Evolutionary conservation across 768 basidiomycete genomes (phyloP).

Genomic region (Podaxis sp.): DNA sequence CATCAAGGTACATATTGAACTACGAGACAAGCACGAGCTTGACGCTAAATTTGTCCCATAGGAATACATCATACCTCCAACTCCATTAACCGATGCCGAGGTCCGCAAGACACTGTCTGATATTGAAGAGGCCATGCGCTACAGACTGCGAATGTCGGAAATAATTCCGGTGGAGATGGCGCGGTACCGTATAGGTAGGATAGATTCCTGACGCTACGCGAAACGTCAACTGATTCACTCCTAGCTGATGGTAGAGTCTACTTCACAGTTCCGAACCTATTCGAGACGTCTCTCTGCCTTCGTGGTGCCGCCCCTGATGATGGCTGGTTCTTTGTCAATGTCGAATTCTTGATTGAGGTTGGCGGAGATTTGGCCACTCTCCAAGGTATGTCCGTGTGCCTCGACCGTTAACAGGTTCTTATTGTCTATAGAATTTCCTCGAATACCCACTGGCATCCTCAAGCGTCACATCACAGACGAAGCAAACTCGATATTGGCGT

Average conservation of each 20-base stretch:
- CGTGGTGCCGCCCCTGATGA: constrained; percentile 67
- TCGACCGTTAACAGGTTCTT: neutral
- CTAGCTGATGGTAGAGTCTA: constrained; percentile 75
- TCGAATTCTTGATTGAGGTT: constrained; percentile 71
- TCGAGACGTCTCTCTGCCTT: constrained; percentile 73
- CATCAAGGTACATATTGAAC: constrained; percentile 60
- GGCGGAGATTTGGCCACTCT: constrained; percentile 72
- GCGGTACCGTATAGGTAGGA: constrained; percentile 59
- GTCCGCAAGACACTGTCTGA: constrained; percentile 65
- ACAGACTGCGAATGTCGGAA: constrained; percentile 76
- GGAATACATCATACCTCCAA: constrained; percentile 70
- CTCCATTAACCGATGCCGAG: constrained; percentile 65
- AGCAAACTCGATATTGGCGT: constrained; percentile 65
- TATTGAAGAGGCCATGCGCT: constrained; percentile 78
- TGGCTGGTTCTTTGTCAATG: constrained; percentile 84
- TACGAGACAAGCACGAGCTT: constrained; percentile 1
- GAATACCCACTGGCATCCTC: constrained; percentile 58
- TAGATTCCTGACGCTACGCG: neutral
- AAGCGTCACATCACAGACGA: constrained; percentile 72
- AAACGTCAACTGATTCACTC: constrained; percentile 20
- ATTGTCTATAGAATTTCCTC: constrained; percentile 65
- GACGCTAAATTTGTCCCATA: constrained; percentile 28
- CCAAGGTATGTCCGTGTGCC: constrained; percentile 48
- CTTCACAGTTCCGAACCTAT: constrained; percentile 72
- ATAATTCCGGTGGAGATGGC: constrained; percentile 83